Base-by-base conservation (phyloP, 805 yeast species). In the Ogataea kodamae region DNA sequence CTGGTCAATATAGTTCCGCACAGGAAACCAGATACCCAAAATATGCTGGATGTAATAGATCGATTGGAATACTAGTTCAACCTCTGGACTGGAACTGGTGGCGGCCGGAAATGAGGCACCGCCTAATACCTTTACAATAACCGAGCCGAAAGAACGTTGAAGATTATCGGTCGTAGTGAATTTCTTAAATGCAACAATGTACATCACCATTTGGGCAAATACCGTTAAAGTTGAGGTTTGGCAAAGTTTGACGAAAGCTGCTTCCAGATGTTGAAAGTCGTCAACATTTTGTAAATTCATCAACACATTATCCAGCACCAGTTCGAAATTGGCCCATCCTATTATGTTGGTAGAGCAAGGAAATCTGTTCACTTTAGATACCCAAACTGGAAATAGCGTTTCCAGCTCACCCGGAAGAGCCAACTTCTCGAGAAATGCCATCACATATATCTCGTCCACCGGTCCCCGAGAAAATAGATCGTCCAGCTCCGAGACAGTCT, bases 81-180 rank as follows among this genome's bases (percentile, higher is more conserved):
- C 60, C 29, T 35, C 49, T 33, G 16, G 23, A 25, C 44, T 62
- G 39, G 45, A 57, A 52, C 31, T 66, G 8, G 61, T 54, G 2
- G 78, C 74, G 18, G 51, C 56, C 0, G 80, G 80, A 41, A 74
- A 74, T 6, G 50, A 48, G 2, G 63, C 41, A 0, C 44, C 27
- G 2, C 51, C 33, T 12, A 66, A 25, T 2, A 59, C 34, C 4
- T 28, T 18, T 9, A 22, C 15, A 5, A 43, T 23, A 11, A 24
- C 22, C 22, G 14, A 28, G 13, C 38, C 50, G 7, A 42, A 43
- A 25, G 28, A 30, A 9, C 19, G 20, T 1, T 7, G 22, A 18
- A 31, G 37, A 5, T 18, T 28, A 8, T 9, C 22, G 16, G 38
- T 25, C 4, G 12, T 20, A 9, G 40, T 18, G 10, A 53, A 42